Conservation (phyloP, 108 stramenopile genomes). For the Cyclotella sp. region DNA sequence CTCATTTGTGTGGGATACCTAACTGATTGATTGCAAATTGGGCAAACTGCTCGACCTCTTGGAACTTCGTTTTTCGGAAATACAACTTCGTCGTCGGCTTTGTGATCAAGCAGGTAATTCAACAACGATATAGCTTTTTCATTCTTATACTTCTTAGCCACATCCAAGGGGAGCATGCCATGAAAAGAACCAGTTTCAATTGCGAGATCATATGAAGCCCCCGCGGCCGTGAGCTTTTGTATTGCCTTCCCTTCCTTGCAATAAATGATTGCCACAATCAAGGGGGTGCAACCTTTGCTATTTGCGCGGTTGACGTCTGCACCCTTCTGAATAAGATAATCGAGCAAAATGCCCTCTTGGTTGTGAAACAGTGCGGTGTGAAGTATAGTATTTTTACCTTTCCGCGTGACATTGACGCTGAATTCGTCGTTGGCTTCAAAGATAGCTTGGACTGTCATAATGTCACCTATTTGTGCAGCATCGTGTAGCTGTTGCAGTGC, state of each 20-base stretch:
- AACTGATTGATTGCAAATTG: conserved; percentile 29
- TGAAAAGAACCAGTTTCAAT: conserved; percentile 18
- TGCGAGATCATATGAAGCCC: conserved; percentile 7
- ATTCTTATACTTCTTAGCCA: conserved; percentile 19
- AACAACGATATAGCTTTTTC: conserved; percentile 8
- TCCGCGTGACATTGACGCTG: conserved; percentile 10
- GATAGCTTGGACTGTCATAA: conserved; percentile 19
- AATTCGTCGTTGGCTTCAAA: conserved; percentile 5
- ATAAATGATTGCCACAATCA: conserved; percentile 24
- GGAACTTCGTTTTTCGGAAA: not conserved
- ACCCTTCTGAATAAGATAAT: conserved; percentile 33
- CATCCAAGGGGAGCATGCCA: conserved; percentile 23
- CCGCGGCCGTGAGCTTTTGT: conserved; percentile 23
- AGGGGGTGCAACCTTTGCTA: conserved; percentile 28
- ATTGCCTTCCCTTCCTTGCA: conserved; percentile 25
- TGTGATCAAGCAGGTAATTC: not conserved
- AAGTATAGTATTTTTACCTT: conserved; percentile 32
- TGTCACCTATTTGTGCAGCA: conserved; percentile 32
- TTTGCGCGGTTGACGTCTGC: conserved; percentile 27
- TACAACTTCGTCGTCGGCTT: not conserved
- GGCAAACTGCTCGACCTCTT: conserved; percentile 10
- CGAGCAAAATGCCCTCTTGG: conserved; percentile 35
- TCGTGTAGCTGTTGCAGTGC: conserved; percentile 24
- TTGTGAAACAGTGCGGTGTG: conserved; percentile 41
- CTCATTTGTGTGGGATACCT: conserved; percentile 37